Percentiles rank a stretch among this genome's conserved stretches.
Conservation (phyloP, 148 eudicot genomes). For the Fagopyrum tataricum region DNA sequence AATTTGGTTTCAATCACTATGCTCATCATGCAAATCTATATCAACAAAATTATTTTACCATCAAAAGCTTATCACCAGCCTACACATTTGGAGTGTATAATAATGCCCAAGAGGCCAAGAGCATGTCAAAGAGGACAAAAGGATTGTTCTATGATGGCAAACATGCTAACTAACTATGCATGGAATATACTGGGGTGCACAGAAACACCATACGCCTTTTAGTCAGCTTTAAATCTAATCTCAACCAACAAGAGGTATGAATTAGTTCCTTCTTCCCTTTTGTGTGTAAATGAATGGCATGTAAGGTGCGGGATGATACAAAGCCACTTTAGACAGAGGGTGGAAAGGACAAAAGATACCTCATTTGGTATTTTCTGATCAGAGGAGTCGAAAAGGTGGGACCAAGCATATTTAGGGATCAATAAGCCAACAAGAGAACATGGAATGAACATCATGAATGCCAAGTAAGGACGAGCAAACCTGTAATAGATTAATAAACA, state of each 20-base stretch:
- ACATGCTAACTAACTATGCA: neutral
- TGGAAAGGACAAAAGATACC: conserved; percentile 29
- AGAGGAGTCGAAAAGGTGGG: conserved; percentile 28
- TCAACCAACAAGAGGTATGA: neutral
- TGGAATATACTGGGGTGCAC: neutral
- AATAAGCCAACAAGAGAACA: conserved; percentile 79
- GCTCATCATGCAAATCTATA: neutral
- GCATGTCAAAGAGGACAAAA: neutral
- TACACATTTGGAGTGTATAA: neutral
- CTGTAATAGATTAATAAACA: conserved; percentile 29
- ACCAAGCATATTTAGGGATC: conserved; percentile 52
- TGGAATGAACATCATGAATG: conserved; percentile 87
- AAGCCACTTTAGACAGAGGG: neutral
- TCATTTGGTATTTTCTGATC: conserved; percentile 34
- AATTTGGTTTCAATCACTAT: neutral
- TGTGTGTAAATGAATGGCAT: neutral
- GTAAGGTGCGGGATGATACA: neutral
- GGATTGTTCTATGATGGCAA: neutral
- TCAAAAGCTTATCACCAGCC: neutral
- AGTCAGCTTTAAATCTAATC: neutral
- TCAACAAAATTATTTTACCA: neutral
- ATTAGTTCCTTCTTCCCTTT: neutral
- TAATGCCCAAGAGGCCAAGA: too few species aligned
- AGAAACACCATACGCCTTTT: neutral
- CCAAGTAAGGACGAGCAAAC: conserved; percentile 82